Percentiles rank a stretch among this genome's conserved stretches.
These are phyloP conservation scores for Orbilia oligospora DNA, from an alignment of 2,329 filamentous ascomycete genomes.

Conservation along the genomic window DNA sequence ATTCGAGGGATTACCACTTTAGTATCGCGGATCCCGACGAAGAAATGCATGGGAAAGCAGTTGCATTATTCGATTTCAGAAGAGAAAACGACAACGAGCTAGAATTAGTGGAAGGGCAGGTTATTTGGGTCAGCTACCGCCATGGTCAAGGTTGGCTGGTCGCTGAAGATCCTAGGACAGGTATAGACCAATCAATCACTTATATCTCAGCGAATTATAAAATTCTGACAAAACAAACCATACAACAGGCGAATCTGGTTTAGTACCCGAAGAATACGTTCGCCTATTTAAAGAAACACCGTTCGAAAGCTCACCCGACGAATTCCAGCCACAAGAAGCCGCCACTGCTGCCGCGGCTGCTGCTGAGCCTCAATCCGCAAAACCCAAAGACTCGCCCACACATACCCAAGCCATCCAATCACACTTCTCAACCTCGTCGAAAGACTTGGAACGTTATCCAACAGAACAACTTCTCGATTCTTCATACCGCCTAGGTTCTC, in stretches of 20 bases:
- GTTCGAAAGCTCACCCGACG: conserved; percentile 53
- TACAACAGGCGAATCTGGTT: conserved; percentile 78
- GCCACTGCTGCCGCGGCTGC: background rate
- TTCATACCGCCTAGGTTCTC: conserved; percentile 54
- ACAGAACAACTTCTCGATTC: conserved; percentile 61
- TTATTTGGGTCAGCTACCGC: conserved; percentile 95
- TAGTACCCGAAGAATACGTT: conserved; percentile 97
- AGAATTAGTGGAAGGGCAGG: conserved; percentile 90
- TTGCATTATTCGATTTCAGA: conserved; percentile 94
- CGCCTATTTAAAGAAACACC: conserved; percentile 83
- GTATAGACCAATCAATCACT: conserved; percentile 39
- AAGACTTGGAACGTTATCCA: conserved; percentile 70
- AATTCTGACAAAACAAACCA: background rate
- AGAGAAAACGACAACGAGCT: conserved; percentile 97
- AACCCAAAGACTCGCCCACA: conserved; percentile 63
- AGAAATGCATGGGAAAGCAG: conserved; percentile 96
- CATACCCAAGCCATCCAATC: conserved; percentile 69
- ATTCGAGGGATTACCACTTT: conserved; percentile 93
- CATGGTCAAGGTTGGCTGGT: conserved; percentile 98
- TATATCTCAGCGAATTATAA: background rate
- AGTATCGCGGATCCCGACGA: conserved; percentile 95
- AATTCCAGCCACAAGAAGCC: conserved; percentile 58
- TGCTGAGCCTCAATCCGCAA: conserved; percentile 56
- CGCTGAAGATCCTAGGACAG: conserved; percentile 93
- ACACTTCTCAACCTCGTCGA: conserved; percentile 71